A percentile compares a stretch with the other conserved stretches of the same genome.
Evolutionary conservation across 2,329 filamentous ascomycete species (phyloP).

Genomic region (Alternaria incomplexa): DNA sequence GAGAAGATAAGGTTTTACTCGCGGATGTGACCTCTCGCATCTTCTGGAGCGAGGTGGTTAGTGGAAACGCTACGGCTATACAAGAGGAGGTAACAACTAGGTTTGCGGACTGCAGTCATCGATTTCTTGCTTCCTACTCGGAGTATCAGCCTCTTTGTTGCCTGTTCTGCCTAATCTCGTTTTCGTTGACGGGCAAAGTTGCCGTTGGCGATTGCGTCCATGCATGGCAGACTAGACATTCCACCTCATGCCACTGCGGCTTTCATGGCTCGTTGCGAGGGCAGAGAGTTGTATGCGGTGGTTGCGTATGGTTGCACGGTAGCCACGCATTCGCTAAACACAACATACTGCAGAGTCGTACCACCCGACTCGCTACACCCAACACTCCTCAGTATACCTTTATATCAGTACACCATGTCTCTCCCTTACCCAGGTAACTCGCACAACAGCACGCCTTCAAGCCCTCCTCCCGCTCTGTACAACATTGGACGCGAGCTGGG

Average conservation of each 20-base stretch:
- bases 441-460: conserved; percentile 11
- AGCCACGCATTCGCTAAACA: conserved; percentile 20
- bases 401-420: not conserved
- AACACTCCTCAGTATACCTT: not conserved
- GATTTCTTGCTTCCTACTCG: not conserved
- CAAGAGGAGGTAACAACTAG: not conserved
- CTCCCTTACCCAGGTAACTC: not conserved
- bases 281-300: not conserved
- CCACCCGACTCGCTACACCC: not conserved
- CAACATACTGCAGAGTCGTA: not conserved
- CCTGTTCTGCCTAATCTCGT: not conserved
- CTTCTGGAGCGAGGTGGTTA: not conserved
- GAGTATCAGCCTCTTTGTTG: not conserved
- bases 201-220: not conserved
- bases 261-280: not conserved
- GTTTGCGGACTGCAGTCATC: not conserved
- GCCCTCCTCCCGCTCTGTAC: conserved; percentile 2
- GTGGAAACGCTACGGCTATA: not conserved
- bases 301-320: conserved; percentile 24
- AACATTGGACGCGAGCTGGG: not conserved
- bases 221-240: not conserved
- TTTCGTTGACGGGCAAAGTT: not conserved
- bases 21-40: not conserved
- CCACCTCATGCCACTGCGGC: not conserved
- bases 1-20: not conserved